Conservation (phyloP, 75 land plant genomes). For the Picea glauca region DNA sequence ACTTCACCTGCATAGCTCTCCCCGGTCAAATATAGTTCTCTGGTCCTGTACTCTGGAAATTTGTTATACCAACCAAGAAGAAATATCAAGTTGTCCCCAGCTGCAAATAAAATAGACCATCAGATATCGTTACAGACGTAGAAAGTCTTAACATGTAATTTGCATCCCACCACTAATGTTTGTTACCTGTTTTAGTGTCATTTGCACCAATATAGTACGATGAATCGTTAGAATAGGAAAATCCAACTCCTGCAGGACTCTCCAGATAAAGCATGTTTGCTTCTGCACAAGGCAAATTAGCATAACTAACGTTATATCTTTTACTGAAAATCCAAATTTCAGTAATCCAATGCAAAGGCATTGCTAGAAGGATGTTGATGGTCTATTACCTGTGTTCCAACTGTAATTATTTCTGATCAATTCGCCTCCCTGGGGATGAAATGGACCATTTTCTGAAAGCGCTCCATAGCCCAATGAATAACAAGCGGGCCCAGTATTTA, state of each 20-base stretch:
- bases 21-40: constrained; percentile 79
- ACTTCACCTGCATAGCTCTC: constrained; percentile 95
- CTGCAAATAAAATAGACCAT: constrained; percentile 24
- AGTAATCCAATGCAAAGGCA: not conserved
- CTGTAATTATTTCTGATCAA: constrained; percentile 63
- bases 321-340: not conserved
- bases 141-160: not conserved
- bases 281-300: constrained; percentile 21
- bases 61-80: constrained; percentile 65
- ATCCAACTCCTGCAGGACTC: constrained; percentile 94
- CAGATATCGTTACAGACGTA: not conserved
- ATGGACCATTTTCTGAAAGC: constrained; percentile 94
- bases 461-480: constrained; percentile 94
- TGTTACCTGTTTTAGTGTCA: constrained; percentile 75
- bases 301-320: not conserved
- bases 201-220: constrained; percentile 46
- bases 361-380: no score
- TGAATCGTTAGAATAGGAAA: constrained; percentile 75
- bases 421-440: constrained; percentile 62
- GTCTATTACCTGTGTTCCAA: constrained; percentile 83
- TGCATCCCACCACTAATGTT: not conserved
- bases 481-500: constrained; percentile 83
- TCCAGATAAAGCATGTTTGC: constrained; percentile 93
- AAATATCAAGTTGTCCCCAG: constrained; percentile 79
- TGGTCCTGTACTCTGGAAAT: constrained; percentile 72